phyloP scores from a whole-genome alignment of 768 basidiomycete species.

The Amanita inopinata region DNA sequence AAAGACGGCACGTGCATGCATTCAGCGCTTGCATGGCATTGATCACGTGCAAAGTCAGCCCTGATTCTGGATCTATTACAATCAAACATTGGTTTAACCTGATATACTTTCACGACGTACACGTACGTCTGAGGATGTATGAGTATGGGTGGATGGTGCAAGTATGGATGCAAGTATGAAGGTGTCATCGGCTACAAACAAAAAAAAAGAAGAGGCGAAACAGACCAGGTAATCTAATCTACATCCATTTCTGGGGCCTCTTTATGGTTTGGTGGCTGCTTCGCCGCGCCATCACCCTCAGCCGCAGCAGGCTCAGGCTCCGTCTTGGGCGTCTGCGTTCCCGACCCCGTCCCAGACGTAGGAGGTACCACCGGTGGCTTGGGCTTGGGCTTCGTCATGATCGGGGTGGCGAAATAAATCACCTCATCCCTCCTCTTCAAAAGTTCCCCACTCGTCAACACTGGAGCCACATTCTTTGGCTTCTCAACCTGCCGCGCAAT shows the following conservation, averaged over 20 bases:
- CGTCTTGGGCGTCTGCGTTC: constrained; percentile 66
- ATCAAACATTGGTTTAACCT: too few species aligned
- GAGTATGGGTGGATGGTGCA: too few species aligned
- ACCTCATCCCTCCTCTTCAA: constrained; percentile 89
- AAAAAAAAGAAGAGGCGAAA: too few species aligned
- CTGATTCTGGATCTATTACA: too few species aligned
- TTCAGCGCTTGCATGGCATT: too few species aligned
- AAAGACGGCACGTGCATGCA: too few species aligned
- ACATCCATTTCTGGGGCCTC: constrained; percentile 72
- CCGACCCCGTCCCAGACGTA: constrained; percentile 23
- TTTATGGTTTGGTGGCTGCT: constrained; percentile 17
- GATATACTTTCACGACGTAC: too few species aligned
- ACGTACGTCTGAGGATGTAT: too few species aligned
- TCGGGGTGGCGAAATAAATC: constrained; percentile 81
- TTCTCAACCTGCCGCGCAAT: constrained; percentile 79
- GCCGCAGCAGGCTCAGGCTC: constrained; percentile 44
- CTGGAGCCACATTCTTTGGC: constrained; percentile 81
- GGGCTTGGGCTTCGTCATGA: constrained; percentile 89
- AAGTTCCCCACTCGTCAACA: constrained; percentile 75
- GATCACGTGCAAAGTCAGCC: too few species aligned
- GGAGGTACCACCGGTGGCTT: constrained; percentile 73
- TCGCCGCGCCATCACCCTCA: constrained; percentile 26
- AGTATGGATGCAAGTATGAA: too few species aligned
- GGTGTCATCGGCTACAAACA: too few species aligned
- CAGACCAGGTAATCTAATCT: too few species aligned